These are phyloP conservation scores for Diaporthe citri DNA, from an alignment of 2,329 filamentous ascomycete species.

Conservation along the genomic window DNA sequence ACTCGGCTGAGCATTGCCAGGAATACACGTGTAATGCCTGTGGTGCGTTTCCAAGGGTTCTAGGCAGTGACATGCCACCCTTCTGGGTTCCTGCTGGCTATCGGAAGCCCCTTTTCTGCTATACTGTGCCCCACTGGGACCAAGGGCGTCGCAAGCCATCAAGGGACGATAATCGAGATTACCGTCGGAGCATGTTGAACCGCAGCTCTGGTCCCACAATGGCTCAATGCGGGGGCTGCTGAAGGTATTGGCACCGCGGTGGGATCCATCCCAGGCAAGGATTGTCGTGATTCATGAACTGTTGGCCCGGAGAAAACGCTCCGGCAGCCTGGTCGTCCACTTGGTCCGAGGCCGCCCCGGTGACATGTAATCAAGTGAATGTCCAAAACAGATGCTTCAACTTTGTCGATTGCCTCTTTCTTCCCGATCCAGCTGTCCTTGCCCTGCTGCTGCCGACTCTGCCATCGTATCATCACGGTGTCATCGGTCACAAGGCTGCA, in stretches of 20 bases:
- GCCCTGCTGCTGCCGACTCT: not conserved
- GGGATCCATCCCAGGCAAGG: conserved; percentile 5
- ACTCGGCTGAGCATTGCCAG: not conserved
- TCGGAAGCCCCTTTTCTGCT: not conserved
- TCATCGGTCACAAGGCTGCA: conserved; percentile 26
- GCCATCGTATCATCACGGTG: conserved; percentile 1
- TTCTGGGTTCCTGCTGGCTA: not conserved
- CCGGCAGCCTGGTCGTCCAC: not conserved
- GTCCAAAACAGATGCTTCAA: not conserved
- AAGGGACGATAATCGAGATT: not conserved
- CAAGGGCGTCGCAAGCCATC: not conserved
- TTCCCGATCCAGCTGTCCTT: not conserved
- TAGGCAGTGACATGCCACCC: not conserved
- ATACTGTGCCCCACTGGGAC: not conserved
- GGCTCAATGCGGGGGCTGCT: not conserved
- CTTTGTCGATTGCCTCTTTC: conserved; percentile 7
- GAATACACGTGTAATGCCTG: not conserved
- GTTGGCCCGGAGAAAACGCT: conserved; percentile 24
- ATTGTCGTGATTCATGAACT: conserved; percentile 22
- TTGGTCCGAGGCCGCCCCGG: not conserved
- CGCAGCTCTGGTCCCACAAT: not conserved
- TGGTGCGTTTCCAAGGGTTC: not conserved
- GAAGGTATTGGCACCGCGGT: not conserved
- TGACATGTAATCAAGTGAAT: conserved; percentile 2
- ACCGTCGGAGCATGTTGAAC: not conserved